phyloP scores from a whole-genome alignment of 2,329 filamentous ascomycete genomes.

The Lasiodiplodia gonubiensis region DNA sequence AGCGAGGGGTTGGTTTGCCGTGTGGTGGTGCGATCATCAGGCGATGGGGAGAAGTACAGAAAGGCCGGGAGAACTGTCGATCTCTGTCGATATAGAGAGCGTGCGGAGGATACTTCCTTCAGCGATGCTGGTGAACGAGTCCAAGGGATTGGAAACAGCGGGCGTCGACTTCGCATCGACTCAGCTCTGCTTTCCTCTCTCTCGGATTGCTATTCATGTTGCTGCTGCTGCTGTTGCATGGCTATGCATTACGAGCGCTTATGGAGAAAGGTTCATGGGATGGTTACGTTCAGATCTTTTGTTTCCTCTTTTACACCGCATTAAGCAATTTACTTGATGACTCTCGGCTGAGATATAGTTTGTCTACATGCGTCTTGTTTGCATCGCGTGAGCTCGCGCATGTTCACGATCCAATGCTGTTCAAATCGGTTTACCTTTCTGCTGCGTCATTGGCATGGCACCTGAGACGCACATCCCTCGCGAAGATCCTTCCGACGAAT shows the following conservation, averaged over 20 bases:
- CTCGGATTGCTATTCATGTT: not conserved
- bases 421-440: not conserved
- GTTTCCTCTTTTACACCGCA: not conserved
- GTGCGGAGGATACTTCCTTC: not conserved
- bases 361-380: not conserved
- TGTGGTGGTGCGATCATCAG: not conserved
- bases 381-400: not conserved
- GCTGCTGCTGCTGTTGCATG: not conserved
- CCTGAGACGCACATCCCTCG: not conserved
- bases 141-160: not conserved
- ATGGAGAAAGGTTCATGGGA: constrained; percentile 18
- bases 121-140: not conserved
- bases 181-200: not conserved
- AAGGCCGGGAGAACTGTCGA: not conserved
- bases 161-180: not conserved
- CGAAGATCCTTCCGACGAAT: not conserved
- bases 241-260: constrained; percentile 22
- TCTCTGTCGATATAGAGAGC: constrained; percentile 18
- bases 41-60: not conserved
- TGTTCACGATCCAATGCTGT: not conserved
- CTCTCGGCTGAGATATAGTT: not conserved
- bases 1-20: not conserved
- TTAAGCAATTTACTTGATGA: constrained; percentile 1
- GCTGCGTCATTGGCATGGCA: not conserved
- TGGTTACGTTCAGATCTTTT: not conserved